Conservation (phyloP, 140 eudicot species). For the Stevia rebaudiana region DNA sequence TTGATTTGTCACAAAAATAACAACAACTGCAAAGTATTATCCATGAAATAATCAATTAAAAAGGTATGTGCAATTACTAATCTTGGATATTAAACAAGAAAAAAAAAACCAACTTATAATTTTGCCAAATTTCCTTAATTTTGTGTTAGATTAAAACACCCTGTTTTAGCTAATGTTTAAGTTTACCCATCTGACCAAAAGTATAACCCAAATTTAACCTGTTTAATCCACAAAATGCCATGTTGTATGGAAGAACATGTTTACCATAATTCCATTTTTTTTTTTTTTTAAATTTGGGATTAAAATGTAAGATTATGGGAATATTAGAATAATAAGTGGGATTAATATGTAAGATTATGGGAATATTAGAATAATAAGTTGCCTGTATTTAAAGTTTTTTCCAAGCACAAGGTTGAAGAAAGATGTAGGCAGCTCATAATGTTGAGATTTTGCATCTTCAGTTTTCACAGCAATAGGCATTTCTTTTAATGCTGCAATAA, state of each 20-base stretch:
- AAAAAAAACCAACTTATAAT: too few species aligned
- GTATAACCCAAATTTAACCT: background rate
- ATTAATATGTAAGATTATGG: background rate
- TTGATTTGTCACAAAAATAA: constrained; percentile 55
- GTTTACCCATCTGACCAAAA: background rate
- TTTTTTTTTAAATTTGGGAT: background rate
- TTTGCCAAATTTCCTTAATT: too few species aligned
- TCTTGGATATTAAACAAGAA: too few species aligned
- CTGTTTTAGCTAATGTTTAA: background rate
- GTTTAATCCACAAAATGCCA: background rate
- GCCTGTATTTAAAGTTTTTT: constrained; percentile 78
- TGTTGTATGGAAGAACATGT: background rate
- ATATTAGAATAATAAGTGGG: background rate
- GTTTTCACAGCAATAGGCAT: constrained; percentile 90
- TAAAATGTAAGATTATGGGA: background rate
- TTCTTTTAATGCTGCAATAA: constrained; percentile 63
- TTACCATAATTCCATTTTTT: background rate
- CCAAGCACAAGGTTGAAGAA: constrained; percentile 96
- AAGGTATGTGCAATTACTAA: background rate
- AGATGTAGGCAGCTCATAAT: constrained; percentile 91
- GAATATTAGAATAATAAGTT: background rate
- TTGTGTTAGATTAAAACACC: too few species aligned
- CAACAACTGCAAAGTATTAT: constrained; percentile 63
- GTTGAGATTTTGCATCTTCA: constrained; percentile 74
- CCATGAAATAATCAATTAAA: constrained; percentile 8